These are phyloP conservation scores for Colletotrichum lupini DNA, from an alignment of 2,329 filamentous ascomycete genomes.

Conservation along the genomic window DNA sequence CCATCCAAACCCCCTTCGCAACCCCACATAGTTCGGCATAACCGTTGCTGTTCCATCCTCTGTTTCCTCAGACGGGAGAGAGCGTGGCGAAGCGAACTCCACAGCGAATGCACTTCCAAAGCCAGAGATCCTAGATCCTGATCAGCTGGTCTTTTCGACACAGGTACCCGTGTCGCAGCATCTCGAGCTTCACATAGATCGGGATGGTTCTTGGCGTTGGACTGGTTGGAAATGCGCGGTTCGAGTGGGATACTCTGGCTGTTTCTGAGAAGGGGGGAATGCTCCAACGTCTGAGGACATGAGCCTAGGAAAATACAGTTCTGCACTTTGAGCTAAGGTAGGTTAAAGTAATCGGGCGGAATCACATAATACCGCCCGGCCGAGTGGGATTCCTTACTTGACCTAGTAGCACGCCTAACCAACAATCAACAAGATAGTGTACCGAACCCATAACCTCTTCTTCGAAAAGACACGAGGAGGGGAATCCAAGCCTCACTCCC, in stretches of 20 bases:
- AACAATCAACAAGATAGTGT: too few species aligned
- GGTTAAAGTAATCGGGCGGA: too few species aligned
- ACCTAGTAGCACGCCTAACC: too few species aligned
- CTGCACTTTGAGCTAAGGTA: too few species aligned
- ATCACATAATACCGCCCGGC: too few species aligned
- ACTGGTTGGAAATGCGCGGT: not conserved
- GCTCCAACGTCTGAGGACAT: not conserved
- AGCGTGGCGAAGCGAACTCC: not conserved
- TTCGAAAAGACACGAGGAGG: too few species aligned
- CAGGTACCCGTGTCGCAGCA: not conserved
- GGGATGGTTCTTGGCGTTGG: not conserved
- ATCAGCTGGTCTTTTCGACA: not conserved
- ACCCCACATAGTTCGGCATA: not conserved
- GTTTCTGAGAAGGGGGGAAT: too few species aligned
- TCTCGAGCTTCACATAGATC: not conserved
- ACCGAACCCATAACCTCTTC: too few species aligned
- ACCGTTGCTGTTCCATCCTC: not conserved
- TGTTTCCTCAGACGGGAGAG: not conserved
- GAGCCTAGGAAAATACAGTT: not conserved
- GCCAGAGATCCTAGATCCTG: too few species aligned
- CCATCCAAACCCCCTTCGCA: not conserved
- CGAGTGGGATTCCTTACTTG: too few species aligned
- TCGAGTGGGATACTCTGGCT: not conserved
- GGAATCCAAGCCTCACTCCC: too few species aligned
- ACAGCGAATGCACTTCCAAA: not conserved